phyloP scores from a whole-genome alignment of 345 rosid genomes.

The Eucalyptus lansdowneana region DNA sequence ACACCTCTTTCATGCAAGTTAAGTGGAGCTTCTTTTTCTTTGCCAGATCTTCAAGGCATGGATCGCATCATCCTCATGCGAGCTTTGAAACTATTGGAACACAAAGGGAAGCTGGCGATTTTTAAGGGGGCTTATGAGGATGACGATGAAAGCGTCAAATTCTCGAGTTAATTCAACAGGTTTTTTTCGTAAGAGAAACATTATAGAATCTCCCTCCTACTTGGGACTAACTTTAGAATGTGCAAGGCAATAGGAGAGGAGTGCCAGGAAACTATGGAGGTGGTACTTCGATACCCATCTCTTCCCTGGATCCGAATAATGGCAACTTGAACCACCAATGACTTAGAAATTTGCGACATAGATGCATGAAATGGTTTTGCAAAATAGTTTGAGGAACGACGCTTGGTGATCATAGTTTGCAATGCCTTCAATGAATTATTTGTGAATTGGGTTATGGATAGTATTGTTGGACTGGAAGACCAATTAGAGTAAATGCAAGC shows the following conservation, averaged over 20 bases:
- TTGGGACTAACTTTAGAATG: neutral
- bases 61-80: conserved; percentile 56
- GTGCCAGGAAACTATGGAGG: neutral
- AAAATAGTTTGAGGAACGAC: neutral
- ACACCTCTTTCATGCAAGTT: neutral
- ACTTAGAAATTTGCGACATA: neutral
- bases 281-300: neutral
- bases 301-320: neutral
- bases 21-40: neutral
- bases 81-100: conserved; percentile 61
- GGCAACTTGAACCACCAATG: neutral
- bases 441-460: neutral
- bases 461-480: neutral
- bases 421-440: neutral
- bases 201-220: neutral
- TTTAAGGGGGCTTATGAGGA: too few relatives aligned
- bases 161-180: conserved; percentile 21
- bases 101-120: neutral
- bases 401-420: neutral
- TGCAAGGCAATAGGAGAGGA: neutral
- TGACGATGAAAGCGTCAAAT: conserved; percentile 27
- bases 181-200: neutral
- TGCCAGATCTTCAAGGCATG: conserved; percentile 62
- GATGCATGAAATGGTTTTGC: neutral
- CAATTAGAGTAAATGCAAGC: rapidly evolving